Base-by-base conservation (phyloP, 306 rosid species). In the Gleditsia sinensis region DNA sequence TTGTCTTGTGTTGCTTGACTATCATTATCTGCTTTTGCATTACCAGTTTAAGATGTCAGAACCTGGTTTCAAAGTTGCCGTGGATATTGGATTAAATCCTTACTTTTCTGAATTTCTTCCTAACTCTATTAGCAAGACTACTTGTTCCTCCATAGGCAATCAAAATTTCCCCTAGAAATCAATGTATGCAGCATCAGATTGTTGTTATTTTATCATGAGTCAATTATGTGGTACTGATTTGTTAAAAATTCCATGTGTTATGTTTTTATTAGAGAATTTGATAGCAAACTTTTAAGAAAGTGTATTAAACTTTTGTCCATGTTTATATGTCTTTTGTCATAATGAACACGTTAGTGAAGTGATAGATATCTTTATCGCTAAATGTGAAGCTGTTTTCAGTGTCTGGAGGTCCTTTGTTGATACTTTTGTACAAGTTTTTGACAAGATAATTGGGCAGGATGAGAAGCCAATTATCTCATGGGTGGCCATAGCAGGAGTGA, bases 1-100 rank as follows among this genome's bases (percentile, higher is more conserved):
- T 76, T 76, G 69, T 76, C 65, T 25, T 57, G 21, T 21, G 60
- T 76, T 76, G 55, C 51, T 50, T 58, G 48, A 58, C 54, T 49
- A 20, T 72, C 46, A 36, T 43, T 24, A 50, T n/a, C 19, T 81
- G 49, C 40, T 33, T 61, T 33, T 69, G 39, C 50, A 20, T 53
- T 19, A 55, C 66, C 19, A 25, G 7, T 49, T 64, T 28, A 67
- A 19, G 5, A 70, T 61, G 66, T 28, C 0, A 6, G 13, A 49
- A 37, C 14, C 16, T 45, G 45, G 33, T 69, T 54, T 54, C 30
- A 39, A 45, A 13, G 1, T 13, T 9, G n/a, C 34, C 34, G 1
- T 3, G 39, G 63, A 57, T 25, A 28, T 6, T 13, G 17, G 21
- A 57, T 4, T 16, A 27, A 14, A 28, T 25, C 17, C 9, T 20